These are phyloP conservation scores for Xylaria acuta DNA, from an alignment of 495 filamentous ascomycete species.

Conservation along the genomic window DNA sequence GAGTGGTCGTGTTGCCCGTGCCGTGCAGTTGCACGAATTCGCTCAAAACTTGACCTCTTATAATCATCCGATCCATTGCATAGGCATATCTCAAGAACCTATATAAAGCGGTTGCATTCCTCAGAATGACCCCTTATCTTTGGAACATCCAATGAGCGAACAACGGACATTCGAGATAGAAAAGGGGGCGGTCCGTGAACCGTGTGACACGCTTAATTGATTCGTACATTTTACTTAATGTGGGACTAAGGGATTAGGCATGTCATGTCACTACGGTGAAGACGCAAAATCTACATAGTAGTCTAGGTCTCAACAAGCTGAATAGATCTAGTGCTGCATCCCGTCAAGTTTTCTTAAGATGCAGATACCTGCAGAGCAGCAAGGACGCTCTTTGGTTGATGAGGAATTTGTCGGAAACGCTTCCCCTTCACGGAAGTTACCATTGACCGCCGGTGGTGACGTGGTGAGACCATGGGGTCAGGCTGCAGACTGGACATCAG, in stretches of 20 bases:
- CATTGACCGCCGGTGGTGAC: slow-evolving; percentile 20
- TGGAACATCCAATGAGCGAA: neutral
- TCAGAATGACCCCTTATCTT: slow-evolving; percentile 7
- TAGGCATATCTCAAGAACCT: slow-evolving; percentile 15
- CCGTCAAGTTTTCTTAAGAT: neutral
- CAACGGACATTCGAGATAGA: slow-evolving; percentile 21
- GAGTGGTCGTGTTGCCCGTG: slow-evolving; percentile 14
- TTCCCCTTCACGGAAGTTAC: neutral
- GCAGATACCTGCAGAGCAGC: neutral
- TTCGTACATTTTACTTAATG: slow-evolving; percentile 3
- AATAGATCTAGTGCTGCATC: neutral
- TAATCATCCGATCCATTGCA: slow-evolving; percentile 5
- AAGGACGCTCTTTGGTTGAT: neutral
- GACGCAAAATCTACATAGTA: slow-evolving; percentile 10
- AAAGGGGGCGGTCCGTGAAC: slow-evolving; percentile 26
- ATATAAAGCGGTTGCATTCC: slow-evolving; percentile 4
- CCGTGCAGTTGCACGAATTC: slow-evolving; percentile 20
- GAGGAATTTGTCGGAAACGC: slow-evolving; percentile 8
- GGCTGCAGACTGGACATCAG: neutral
- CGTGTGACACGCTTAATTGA: slow-evolving; percentile 11
- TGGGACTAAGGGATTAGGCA: neutral
- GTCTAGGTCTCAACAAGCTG: neutral
- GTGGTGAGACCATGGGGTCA: slow-evolving; percentile 5
- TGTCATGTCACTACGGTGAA: too few species aligned
- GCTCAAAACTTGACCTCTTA: slow-evolving; percentile 21